Evolutionary conservation across 2,329 filamentous ascomycete species (phyloP).

Genomic region (Aspergillus sp.): DNA sequence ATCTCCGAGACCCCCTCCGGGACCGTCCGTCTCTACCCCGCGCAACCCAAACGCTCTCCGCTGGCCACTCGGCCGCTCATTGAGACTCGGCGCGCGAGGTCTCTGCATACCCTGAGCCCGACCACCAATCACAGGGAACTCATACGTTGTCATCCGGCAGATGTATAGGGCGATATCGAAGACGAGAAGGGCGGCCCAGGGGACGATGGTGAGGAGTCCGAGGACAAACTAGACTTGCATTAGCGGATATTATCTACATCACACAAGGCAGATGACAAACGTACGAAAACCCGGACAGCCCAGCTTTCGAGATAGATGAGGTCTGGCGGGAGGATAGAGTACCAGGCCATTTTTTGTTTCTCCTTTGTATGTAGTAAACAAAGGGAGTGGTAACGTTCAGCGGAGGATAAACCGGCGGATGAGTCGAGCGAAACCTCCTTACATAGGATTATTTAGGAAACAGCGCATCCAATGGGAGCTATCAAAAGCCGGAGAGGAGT

Average conservation of each 20-base stretch:
- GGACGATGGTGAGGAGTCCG: conserved; percentile 56
- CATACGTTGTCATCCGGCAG: conserved; percentile 54
- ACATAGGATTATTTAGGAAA: too few species aligned
- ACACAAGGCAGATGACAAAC: conserved; percentile 17
- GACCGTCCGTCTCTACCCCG: too few species aligned
- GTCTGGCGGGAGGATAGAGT: conserved; percentile 59
- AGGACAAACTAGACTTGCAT: conserved; percentile 50
- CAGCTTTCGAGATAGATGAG: conserved; percentile 57
- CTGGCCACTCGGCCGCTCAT: conserved; percentile 51
- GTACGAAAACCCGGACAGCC: conserved; percentile 59
- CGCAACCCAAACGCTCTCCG: conserved; percentile 23
- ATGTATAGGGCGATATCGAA: conserved; percentile 62
- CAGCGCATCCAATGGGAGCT: too few species aligned
- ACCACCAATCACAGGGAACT: conserved; percentile 57
- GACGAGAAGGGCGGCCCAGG: conserved; percentile 57
- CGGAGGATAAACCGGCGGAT: background rate
- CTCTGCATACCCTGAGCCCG: conserved; percentile 55
- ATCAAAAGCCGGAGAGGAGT: too few species aligned
- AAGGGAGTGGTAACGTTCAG: background rate
- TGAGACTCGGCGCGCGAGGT: conserved; percentile 59
- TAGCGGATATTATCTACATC: background rate
- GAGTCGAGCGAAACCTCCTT: too few species aligned
- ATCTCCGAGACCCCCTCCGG: too few species aligned
- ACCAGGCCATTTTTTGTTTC: conserved; percentile 54
- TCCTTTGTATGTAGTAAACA: background rate